These are phyloP conservation scores for Trametes punicea DNA, from an alignment of 768 basidiomycete species.

Conservation along the genomic window DNA sequence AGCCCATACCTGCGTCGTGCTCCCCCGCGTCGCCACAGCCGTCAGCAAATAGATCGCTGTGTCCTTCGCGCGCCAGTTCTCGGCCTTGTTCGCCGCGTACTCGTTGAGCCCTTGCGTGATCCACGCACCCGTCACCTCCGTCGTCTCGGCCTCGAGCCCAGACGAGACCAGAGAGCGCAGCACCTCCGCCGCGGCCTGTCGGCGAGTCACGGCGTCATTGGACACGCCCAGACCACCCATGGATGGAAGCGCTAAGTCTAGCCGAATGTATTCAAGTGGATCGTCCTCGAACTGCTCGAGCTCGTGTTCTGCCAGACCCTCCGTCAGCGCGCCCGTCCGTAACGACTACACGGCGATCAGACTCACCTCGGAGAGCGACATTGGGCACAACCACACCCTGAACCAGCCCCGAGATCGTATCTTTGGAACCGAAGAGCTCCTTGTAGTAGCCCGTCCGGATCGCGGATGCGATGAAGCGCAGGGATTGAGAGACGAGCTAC, in stretches of 20 bases:
- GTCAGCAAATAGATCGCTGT: conserved; percentile 90
- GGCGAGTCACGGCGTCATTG: conserved; percentile 75
- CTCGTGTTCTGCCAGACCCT: conserved; percentile 58
- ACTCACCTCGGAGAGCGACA: conserved; percentile 64
- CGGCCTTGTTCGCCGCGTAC: conserved; percentile 55
- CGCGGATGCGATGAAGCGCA: conserved; percentile 88
- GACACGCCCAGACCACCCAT: conserved; percentile 39
- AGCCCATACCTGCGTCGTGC: conserved; percentile 68
- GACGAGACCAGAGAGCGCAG: conserved; percentile 82
- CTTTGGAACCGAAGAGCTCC: conserved; percentile 73
- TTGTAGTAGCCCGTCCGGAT: conserved; percentile 87
- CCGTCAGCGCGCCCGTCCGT: neutral
- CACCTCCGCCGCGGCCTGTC: conserved; percentile 95
- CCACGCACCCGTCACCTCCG: conserved; percentile 83
- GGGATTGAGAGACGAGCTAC: conserved; percentile 87
- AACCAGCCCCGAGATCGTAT: conserved; percentile 78
- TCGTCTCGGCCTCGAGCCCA: conserved; percentile 82
- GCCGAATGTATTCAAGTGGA: conserved; percentile 89
- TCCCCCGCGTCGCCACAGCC: conserved; percentile 89
- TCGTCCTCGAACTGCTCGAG: conserved; percentile 97
- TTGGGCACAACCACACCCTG: conserved; percentile 95
- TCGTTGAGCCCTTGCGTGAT: conserved; percentile 69
- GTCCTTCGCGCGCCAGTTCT: conserved; percentile 90
- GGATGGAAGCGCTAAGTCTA: conserved; percentile 72
- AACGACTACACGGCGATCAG: conserved; percentile 7